Evolutionary conservation across 257 asterid genomes (phyloP), one percentile per base, ranked within the genome.

Genomic region (Penstemon davidsonii): DNA sequence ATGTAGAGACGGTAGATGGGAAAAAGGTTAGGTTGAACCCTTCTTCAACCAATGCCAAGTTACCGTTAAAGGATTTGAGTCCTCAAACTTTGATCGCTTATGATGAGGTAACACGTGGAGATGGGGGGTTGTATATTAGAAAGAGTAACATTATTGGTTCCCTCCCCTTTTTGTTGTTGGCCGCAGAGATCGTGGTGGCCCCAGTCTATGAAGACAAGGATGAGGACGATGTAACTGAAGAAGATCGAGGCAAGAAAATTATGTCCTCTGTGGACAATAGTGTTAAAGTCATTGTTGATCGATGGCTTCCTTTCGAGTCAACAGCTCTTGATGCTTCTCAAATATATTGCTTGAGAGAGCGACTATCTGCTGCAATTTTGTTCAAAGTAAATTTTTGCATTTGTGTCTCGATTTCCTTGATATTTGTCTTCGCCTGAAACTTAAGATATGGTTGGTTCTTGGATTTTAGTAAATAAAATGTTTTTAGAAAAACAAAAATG

Each of bases 81-180:
- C 49, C 55, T 55, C 80, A 49, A 37, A 91, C 96, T 39, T 68
- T 88, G 78, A 66, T 94, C 47, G 65, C 77, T 60, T 94, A 84
- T 64, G 96, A 90, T 68, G 97, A 94, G 83, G 86, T 94, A 60
- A 88, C 85, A 8, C 96, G 91, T 54, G 95, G 97, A 55, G 97
- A 94, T 47, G 78, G 86, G 46, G 97, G 97, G 19, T 69, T 87
- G 67, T 79, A 74, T 68, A 86, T 94, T 62, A 78, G 89, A 60
- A 83, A 79, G 68, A 85, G 95, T 64, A 79, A 86, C 43, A 69
- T 91, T 3, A 56, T 88, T 10, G 99, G 99, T 63, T 80, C 92
- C 1, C 87, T 94, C 12, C 96, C 92, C 2, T 72, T 94, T 58
- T 57, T 90, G 73, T 73, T 94, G 82, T 74, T 94, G 68, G 90